A percentile compares a stretch with the other conserved stretches of the same genome.
phyloP scores from a whole-genome alignment of 768 basidiomycete species.

The Asterophora lycoperdoides region DNA sequence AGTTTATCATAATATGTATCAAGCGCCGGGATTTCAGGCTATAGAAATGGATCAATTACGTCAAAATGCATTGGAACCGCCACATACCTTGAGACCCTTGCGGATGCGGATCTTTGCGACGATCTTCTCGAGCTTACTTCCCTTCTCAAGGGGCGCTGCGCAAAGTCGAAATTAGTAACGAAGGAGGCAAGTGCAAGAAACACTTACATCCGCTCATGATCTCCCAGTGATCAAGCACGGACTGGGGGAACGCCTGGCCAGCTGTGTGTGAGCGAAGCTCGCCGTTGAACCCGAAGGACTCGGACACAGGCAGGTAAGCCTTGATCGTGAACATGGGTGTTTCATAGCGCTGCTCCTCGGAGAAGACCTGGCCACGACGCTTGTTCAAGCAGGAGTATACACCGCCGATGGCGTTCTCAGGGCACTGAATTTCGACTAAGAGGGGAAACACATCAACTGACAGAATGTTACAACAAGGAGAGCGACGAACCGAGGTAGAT shows the following conservation, averaged over 20 bases:
- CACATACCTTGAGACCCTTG: constrained; percentile 88
- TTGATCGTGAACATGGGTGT: constrained; percentile 99
- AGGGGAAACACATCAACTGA: constrained; percentile 9
- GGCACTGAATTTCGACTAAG: constrained; percentile 94
- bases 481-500: constrained; percentile 74
- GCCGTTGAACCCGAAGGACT: constrained; percentile 97
- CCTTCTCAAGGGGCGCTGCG: constrained; percentile 79
- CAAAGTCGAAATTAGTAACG: neutral
- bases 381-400: constrained; percentile 93
- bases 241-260: constrained; percentile 98
- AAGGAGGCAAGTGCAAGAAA: neutral
- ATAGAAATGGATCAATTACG: constrained; percentile 10
- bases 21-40: constrained; percentile 85
- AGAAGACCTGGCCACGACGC: constrained; percentile 97
- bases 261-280: constrained; percentile 88
- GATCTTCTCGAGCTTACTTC: constrained; percentile 84
- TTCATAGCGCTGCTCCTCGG: constrained; percentile 92
- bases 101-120: constrained; percentile 78
- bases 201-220: constrained; percentile 72
- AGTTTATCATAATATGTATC: constrained; percentile 95
- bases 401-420: constrained; percentile 95
- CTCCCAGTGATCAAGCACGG: constrained; percentile 93
- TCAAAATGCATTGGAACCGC: neutral
- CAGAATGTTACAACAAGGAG: neutral
- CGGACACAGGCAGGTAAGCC: constrained; percentile 88